phyloP scores from a whole-genome alignment of 2,329 filamentous ascomycete genomes.

The Fusarium pininemorale region DNA sequence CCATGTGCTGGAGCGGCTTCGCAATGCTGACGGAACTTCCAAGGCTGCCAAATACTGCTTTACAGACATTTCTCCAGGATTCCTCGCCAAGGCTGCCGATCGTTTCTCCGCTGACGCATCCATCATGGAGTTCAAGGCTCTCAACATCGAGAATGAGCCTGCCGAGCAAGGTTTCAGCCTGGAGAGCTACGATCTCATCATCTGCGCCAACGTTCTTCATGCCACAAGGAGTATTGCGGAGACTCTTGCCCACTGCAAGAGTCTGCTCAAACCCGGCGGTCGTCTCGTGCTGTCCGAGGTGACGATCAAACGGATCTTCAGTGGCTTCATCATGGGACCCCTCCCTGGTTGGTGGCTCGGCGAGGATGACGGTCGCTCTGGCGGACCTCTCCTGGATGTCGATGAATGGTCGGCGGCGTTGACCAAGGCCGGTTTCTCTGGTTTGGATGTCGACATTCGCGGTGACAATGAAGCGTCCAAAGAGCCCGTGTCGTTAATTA shows the following conservation, averaged over 20 bases:
- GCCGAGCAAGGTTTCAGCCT: not conserved
- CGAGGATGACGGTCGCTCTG: not conserved
- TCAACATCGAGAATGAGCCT: not conserved
- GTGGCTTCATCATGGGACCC: not conserved
- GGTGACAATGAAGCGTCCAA: not conserved
- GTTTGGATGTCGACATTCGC: not conserved
- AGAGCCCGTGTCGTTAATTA: not conserved
- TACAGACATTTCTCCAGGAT: not conserved
- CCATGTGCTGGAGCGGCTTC: not conserved
- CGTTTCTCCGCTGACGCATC: not conserved
- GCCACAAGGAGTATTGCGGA: not conserved
- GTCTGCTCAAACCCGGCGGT: not conserved
- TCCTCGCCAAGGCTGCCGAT: not conserved
- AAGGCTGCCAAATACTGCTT: not conserved
- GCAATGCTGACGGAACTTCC: not conserved
- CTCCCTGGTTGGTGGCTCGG: constrained; percentile 4
- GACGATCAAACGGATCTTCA: not conserved
- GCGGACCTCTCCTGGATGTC: not conserved
- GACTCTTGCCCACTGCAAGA: not conserved
- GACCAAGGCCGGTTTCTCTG: not conserved
- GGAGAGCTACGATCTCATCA: not conserved
- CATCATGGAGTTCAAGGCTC: not conserved
- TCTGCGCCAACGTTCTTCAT: not conserved
- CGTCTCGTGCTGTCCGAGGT: not conserved
- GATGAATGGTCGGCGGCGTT: not conserved